phyloP scores from a whole-genome alignment of 306 rosid species.

The Ammopiptanthus mongolicus region DNA sequence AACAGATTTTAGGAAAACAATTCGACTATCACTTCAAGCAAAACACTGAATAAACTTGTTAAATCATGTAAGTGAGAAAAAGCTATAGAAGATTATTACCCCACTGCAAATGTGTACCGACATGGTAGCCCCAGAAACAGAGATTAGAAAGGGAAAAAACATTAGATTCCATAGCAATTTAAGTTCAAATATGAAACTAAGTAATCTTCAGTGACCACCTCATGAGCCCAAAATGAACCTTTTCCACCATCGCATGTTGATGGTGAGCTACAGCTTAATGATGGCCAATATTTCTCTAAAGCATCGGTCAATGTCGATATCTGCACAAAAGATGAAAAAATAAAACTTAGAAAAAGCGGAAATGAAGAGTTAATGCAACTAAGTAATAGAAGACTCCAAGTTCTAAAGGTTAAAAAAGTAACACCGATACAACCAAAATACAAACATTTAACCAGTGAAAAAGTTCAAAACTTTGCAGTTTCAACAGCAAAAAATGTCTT shows the following conservation, averaged over 20 bases:
- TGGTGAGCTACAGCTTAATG: slow-evolving; percentile 71
- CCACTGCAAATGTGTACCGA: slow-evolving; percentile 61
- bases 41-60: slow-evolving; percentile 11
- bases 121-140: slow-evolving; percentile 30
- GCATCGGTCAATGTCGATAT: slow-evolving; percentile 55
- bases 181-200: slow-evolving; percentile 11
- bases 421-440: neutral
- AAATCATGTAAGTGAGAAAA: slow-evolving; percentile 26
- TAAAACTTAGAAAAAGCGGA: neutral
- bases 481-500: too few relatives aligned
- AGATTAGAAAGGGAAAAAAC: slow-evolving; percentile 16
- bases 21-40: slow-evolving; percentile 4
- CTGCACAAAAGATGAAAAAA: slow-evolving; percentile 42
- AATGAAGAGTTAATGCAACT: neutral
- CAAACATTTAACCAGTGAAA: too few relatives aligned
- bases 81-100: slow-evolving; percentile 57
- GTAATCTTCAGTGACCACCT: slow-evolving; percentile 53
- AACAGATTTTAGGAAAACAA: neutral
- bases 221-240: slow-evolving; percentile 97
- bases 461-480: too few relatives aligned
- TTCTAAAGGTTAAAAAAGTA: slow-evolving; percentile 11
- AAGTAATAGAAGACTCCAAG: neutral
- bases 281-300: slow-evolving; percentile 78
- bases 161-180: slow-evolving; percentile 38
- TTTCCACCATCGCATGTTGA: slow-evolving; percentile 62